phyloP scores from a whole-genome alignment of 2,329 filamentous ascomycete genomes.

The Aspergillus uvarum region DNA sequence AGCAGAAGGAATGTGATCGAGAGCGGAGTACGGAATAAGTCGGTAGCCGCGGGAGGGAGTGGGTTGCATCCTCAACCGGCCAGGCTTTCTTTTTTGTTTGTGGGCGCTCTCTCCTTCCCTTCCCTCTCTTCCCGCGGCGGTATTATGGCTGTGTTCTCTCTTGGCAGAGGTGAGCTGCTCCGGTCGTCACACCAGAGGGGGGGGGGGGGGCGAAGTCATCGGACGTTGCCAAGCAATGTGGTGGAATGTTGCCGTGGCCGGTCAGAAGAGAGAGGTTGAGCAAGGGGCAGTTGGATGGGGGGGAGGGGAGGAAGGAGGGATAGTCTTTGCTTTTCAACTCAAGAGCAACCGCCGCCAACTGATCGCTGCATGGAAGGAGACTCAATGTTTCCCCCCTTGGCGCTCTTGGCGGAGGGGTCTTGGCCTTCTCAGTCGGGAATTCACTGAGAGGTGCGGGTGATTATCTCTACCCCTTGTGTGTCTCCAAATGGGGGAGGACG shows the following conservation, averaged over 20 bases:
- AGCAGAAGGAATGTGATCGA: conserved; percentile 7
- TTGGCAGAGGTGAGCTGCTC: conserved; percentile 8
- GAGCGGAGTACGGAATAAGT: background rate
- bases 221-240: conserved; percentile 25
- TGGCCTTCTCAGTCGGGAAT: conserved; percentile 16
- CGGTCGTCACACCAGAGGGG: conserved; percentile 14
- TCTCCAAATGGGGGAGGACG: conserved; percentile 9
- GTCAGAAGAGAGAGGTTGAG: conserved; percentile 11
- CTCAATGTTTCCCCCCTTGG: conserved; percentile 17
- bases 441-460: conserved; percentile 6
- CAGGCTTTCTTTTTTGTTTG: background rate
- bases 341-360: background rate
- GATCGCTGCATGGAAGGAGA: conserved; percentile 13
- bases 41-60: background rate
- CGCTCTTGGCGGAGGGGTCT: conserved; percentile 22
- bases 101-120: background rate
- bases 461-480: conserved; percentile 1
- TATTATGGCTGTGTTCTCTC: conserved; percentile 4
- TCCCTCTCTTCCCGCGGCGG: background rate
- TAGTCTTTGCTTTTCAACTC: conserved; percentile 2
- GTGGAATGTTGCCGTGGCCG: conserved; percentile 20
- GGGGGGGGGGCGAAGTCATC: conserved; percentile 10
- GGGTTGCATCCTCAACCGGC: background rate
- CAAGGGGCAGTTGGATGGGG: conserved; percentile 17
- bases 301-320: background rate